These are phyloP conservation scores for Rhodotorula taiwanensis DNA, from an alignment of 768 basidiomycete species.

Conservation along the genomic window DNA sequence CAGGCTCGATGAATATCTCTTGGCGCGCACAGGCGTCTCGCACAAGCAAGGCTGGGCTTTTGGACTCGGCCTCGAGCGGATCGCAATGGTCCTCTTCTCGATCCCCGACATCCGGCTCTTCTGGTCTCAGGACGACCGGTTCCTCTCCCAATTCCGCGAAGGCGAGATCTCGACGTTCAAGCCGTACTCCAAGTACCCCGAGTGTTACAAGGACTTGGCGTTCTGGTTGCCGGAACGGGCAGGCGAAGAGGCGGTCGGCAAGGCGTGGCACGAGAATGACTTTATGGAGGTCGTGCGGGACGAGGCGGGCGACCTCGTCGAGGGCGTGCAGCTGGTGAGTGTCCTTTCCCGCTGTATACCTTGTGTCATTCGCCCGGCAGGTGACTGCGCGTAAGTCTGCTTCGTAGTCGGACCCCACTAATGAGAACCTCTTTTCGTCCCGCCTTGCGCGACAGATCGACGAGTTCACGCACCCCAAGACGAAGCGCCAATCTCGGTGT, in stretches of 20 bases:
- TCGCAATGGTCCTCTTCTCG: constrained; percentile 93
- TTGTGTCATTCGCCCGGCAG: no score
- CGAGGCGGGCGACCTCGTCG: constrained; percentile 82
- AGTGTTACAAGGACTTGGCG: constrained; percentile 87
- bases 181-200: constrained; percentile 75
- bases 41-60: constrained; percentile 96
- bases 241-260: no score
- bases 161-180: constrained; percentile 75
- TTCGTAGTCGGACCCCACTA: no score
- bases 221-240: constrained; percentile 65
- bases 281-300: constrained; percentile 93
- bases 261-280: constrained; percentile 79
- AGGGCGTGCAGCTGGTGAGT: constrained; percentile 76
- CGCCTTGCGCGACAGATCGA: constrained; percentile 85
- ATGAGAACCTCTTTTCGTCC: no score
- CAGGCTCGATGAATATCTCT: not conserved
- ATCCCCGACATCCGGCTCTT: constrained; percentile 98
- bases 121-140: constrained; percentile 85
- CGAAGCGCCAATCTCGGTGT: constrained; percentile 67
- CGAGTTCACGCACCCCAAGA: constrained; percentile 81
- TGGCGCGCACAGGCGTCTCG: constrained; percentile 52
- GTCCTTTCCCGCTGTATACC: no score
- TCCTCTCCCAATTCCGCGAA: constrained; percentile 67
- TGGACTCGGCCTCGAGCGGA: constrained; percentile 90
- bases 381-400: no score